phyloP scores from a whole-genome alignment of 225 moss, liverwort and hornwort species.

The Ulota crispa region DNA sequence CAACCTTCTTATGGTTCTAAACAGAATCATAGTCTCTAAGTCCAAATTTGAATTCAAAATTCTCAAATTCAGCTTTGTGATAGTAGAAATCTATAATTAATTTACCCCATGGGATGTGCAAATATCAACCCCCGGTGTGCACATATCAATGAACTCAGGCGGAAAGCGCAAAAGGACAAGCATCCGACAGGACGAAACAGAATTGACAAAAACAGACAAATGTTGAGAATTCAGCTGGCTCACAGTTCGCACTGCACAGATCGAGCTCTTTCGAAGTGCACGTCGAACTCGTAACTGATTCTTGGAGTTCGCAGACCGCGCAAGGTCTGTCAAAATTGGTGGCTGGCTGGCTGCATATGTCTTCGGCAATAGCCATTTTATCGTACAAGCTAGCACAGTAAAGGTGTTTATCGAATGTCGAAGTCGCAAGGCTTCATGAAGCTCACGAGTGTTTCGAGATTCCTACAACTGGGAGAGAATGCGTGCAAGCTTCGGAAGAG shows the following conservation, averaged over 20 bases:
- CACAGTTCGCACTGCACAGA: neutral
- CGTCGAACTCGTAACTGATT: neutral
- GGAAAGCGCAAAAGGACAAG: neutral
- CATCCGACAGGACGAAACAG: neutral
- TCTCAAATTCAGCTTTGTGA: too few relatives aligned
- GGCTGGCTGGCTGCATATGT: neutral
- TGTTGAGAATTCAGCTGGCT: neutral
- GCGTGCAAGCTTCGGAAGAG: neutral
- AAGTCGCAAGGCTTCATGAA: neutral
- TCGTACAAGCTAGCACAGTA: neutral
- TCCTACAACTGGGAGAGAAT: too few relatives aligned
- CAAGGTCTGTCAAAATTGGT: too few relatives aligned
- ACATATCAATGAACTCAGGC: neutral
- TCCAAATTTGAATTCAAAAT: too few relatives aligned
- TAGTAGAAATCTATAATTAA: too few relatives aligned
- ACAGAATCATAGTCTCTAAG: too few relatives aligned
- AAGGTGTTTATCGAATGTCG: neutral
- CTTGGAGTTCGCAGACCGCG: neutral
- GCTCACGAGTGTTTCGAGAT: neutral
- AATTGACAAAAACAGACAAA: neutral
- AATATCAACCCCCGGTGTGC: too few relatives aligned
- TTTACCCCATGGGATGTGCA: too few relatives aligned
- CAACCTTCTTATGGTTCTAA: too few relatives aligned
- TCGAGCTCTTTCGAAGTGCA: neutral
- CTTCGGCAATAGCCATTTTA: neutral